Percentiles rank a stretch among this genome's conserved stretches.
Conservation (phyloP, 106 monocot genomes). For the Platanthera zijinensis region DNA sequence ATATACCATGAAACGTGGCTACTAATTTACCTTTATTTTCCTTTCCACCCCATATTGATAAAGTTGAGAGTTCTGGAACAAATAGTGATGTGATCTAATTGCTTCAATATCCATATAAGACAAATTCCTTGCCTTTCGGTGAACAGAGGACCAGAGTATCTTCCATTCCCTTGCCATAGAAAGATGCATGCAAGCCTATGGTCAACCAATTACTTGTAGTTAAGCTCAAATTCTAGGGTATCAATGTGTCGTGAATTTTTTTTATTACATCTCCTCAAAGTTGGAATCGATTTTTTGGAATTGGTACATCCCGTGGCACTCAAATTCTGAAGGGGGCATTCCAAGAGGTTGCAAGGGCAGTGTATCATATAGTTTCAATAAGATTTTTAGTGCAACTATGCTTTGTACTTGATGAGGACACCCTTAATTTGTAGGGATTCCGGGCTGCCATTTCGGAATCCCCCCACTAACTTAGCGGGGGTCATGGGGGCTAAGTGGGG, state of each 20-base stretch:
- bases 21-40: not conserved
- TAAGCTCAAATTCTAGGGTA: not conserved
- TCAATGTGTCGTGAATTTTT: not conserved
- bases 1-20: not conserved
- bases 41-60: not conserved
- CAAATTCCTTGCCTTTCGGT: not conserved
- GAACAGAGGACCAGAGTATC: not conserved
- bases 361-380: not conserved
- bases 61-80: not conserved
- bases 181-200: not conserved
- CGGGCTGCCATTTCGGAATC: too few species aligned
- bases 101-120: not conserved
- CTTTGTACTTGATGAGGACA: too few species aligned
- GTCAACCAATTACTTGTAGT: not conserved
- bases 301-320: not conserved
- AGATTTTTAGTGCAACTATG: not conserved
- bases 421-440: too few species aligned
- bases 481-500: too few species aligned
- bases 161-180: not conserved
- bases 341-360: not conserved
- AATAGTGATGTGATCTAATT: not conserved
- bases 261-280: not conserved
- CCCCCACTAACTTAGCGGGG: too few species aligned
- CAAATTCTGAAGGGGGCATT: not conserved
- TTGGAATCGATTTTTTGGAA: not conserved